Evolutionary conservation across 164 flowering plant genomes (phyloP), one percentile per base, ranked within the genome.

Genomic region (Chloranthus sessilifolius): DNA sequence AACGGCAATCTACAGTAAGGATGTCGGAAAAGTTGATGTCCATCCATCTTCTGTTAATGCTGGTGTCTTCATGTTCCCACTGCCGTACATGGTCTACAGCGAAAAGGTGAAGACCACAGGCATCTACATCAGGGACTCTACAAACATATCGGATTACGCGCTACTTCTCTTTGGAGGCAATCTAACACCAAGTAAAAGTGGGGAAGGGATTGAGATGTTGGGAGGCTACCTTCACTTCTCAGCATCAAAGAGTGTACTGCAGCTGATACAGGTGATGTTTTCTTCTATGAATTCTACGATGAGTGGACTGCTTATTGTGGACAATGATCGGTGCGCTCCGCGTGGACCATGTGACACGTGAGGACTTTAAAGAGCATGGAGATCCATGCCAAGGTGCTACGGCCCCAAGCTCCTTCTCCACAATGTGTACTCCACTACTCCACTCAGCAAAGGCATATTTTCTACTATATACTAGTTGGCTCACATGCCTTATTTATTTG

Each of bases 1-100:
- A 16, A 78, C 91, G 3, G 85, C 80, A n/a, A 65, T 92, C 38
- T 92, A 79, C 83, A 88, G 85, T 19, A 92, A 84, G 69, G 99
- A 88, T 53, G 96, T 88, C 12, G 99, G 99, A 24, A 82, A 84
- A 67, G 95, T 92, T 54, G 97, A 81, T 51, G 79, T 92, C 42
- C 99, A 92, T 65, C 99, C 99, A 10, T 83, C 81, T 36, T 92
- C 99, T 4, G 99, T 92, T 29, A 92, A 92, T 65, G 95, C 99
- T n/a, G 86, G 88, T 17, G 75, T 82, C 22, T 76, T 71, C 61
- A 68, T 71, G 27, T 88, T 92, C 66, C 97, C 99, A 35, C 70
- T 88, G 51, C 97, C 95, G 12, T 92, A 77, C 71, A 61, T 92
- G 82, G 94, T 92, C 44, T 92, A 88, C 60, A 81, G 97, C 52